Base-by-base conservation (phyloP, 108 stramenopile genomes). In the Nannochloropsis salina region DNA sequence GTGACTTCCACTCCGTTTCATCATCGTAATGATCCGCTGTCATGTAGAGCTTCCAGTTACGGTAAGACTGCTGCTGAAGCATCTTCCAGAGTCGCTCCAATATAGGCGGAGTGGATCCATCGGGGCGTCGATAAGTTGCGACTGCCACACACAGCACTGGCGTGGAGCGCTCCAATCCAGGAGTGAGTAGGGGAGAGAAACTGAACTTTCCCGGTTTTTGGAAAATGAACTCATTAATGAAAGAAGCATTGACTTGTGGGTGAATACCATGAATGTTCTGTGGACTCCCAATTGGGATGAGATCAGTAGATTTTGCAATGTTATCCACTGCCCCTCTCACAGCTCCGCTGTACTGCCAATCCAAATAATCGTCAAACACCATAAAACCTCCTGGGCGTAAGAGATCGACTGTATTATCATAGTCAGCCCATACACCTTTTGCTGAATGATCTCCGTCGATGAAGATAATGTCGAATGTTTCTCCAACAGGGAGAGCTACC, bases 301-400 rank as follows among this genome's bases (percentile, higher is more conserved):
- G 47, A 15, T 51, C 47, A 51, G 47, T 51, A 51, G 1, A 1
- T 51, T 51, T 51, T 51, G 47, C 47, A 51, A 51, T 51, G 15
- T 51, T 51, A 1, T 51, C 47, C 47, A 51, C 47, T 51, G 47
- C 47, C 47, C 47, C 47, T 51, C 47, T 51, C 47, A 51, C 1
- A 1, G 47, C 47, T 51, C 47, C 47, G 47, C 47, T 51, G 1
- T 10, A 51, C 47, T 51, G 47, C 47, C 47, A 51, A 51, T 51
- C 47, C 47, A 51, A 51, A 51, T 51, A 51, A 51, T 51, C 47
- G 47, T 51, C 47, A 51, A 51, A 51, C 47, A 51, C 47, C 47
- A 51, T 51, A 51, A 51, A 51, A 51, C 47, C 47, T 51, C 47
- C 47, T 51, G 47, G 47, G 47, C 47, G 47, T 15, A 51, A 51